Base-by-base conservation (phyloP, 1,139 yeast genomes). In the Blastobotrys ciferrii region DNA sequence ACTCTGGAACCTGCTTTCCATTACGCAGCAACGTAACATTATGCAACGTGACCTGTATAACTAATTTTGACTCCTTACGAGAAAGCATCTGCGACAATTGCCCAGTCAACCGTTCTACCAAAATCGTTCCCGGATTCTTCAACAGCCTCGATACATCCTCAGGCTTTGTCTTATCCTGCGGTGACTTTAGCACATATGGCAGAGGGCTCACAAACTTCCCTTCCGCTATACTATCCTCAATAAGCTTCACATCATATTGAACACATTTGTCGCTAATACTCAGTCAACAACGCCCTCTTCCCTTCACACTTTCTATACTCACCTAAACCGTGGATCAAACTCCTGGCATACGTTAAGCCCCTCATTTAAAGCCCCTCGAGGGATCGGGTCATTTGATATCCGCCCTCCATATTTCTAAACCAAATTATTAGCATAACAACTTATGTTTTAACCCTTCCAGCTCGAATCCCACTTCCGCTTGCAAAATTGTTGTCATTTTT, bases 311-410 rank as follows among this genome's bases (percentile, higher is more conserved):
- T n/a, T 31, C 13, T 12, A 7, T 13, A 13, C 40, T 36, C 19
- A 36, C 40, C 40, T 19, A 12, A 36, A 19, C 11, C n/a, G 12
- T 11, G 40, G 40, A 36, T 36, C 40, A 36, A 36, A 36, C 40
- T 36, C 40, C 25, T 12, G n/a, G 28, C 40, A 36, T 18, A 36
- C 6, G 40, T 36, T 36, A 19, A 36, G 18, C 13, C 40, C 40
- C 14, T 17, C 4, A 36, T 36, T 36, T 18, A 5, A 12, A 6
- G 40, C 15, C 25, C 28, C n/a, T 23, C 12, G 28, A 9, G 28
- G 25, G 19, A 36, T 36, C 18, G 40, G 40, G 40, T 18, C 40
- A 19, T 36, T 19, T 18, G 40, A 4, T 17, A 36, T 13, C 28
- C 6, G 6, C 3, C 40, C 40, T 17, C 40, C 40, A 18, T 31